Evolutionary conservation across 2,329 filamentous ascomycete species (phyloP), one percentile per base, ranked within the genome.

Genomic region (Tolypocladium tundrense): DNA sequence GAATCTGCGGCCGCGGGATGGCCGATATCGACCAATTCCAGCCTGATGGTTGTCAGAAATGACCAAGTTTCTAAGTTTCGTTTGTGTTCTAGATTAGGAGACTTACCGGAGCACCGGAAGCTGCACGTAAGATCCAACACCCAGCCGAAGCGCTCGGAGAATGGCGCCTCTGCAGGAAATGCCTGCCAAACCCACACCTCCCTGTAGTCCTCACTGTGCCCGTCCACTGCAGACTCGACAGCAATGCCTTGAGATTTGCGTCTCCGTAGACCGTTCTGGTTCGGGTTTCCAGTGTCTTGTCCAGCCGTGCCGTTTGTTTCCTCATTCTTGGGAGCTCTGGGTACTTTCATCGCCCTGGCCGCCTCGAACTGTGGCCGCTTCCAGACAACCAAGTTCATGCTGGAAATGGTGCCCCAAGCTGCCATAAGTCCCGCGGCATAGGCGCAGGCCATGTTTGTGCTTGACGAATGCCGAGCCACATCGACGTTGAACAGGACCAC

Each of bases 141-240:
- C 84, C 84, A 87, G 61, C 72, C 71, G 9, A 86, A 67, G 13
- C 84, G 77, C 45, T 78, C 69, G 31, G 65, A 55, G 52, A 84
- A 78, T 0, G 79, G 67, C 1, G 69, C 78, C 3, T 78, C 67
- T 4, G 74, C 73, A 0, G 84, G 84, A 61, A 80, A 87, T 1
- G 76, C 69, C 66, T 87, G 78, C 84, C 84, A 87, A 64, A 80
- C 78, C 58, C 85, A 85, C 58, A 81, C 76, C 52, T 72, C 72
- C 6, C 71, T 69, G 21, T 72, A 37, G 48, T 52, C 48, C 31
- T 52, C 19, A 1, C 19, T 13, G 31, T n/a, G 19, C 19, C 33
- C 19, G 1, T 14, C 19, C 5, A 21, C 7, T 2, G 10, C 10
- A 7, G 31, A 13, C 5, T 35, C 19, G 48, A 9, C 11, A 5